These are phyloP conservation scores for Turnera subulata DNA, from an alignment of 345 rosid genomes.

Conservation along the genomic window DNA sequence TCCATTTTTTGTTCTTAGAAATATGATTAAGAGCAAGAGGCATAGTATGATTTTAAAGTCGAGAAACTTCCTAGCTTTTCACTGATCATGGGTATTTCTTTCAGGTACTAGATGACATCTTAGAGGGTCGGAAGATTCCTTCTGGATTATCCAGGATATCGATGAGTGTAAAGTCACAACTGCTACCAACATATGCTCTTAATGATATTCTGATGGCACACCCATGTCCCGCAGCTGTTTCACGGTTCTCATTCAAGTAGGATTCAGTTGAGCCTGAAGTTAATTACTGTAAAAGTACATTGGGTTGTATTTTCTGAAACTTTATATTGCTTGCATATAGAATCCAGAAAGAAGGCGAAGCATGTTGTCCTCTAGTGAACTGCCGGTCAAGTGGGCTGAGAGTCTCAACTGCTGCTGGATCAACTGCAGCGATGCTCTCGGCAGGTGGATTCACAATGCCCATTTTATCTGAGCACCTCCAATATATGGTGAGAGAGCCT, in stretches of 20 bases:
- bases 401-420: constrained; percentile 84
- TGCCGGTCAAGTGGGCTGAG: constrained; percentile 88
- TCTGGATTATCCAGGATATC: constrained; percentile 61
- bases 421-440: constrained; percentile 89
- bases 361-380: constrained; percentile 42
- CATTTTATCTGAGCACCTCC: constrained; percentile 57
- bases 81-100: constrained; percentile 6
- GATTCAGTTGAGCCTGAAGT: background rate
- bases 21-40: background rate
- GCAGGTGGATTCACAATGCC: constrained; percentile 88
- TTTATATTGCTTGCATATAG: constrained; percentile 28
- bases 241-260: constrained; percentile 82
- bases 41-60: background rate
- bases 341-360: constrained; percentile 41
- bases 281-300: background rate
- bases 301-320: background rate
- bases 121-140: constrained; percentile 43
- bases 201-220: constrained; percentile 75
- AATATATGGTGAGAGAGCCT: constrained; percentile 91
- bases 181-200: constrained; percentile 56
- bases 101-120: constrained; percentile 74
- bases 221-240: constrained; percentile 79
- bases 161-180: constrained; percentile 52
- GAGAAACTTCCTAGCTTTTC: constrained; percentile 3
- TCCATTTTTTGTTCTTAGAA: no score